phyloP scores from a whole-genome alignment of 352 stramenopile genomes.

The Pythium diclinum region DNA sequence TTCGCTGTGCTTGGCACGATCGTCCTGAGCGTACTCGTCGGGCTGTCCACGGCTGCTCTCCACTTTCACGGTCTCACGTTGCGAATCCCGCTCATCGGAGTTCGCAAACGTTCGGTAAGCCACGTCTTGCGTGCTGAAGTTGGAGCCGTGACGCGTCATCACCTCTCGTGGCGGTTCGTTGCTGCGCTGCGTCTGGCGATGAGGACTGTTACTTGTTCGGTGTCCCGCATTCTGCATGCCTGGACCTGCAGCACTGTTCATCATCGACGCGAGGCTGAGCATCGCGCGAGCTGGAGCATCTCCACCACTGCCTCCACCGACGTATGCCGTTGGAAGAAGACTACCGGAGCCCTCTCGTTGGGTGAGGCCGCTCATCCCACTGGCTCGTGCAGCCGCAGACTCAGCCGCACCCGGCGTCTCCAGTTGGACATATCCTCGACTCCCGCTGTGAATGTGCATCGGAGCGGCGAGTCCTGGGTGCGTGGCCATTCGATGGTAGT shows the following conservation, averaged over 20 bases:
- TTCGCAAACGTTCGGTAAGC: background rate
- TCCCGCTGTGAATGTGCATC: conserved; percentile 15
- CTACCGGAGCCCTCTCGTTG: conserved; percentile 11
- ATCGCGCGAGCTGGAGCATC: conserved; percentile 52
- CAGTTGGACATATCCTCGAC: conserved; percentile 20
- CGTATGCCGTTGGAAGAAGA: conserved; percentile 15
- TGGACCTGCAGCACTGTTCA: conserved; percentile 21
- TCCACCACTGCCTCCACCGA: conserved; percentile 19
- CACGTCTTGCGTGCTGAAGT: conserved; percentile 10
- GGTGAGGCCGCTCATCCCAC: conserved; percentile 6
- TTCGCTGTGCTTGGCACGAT: conserved; percentile 9
- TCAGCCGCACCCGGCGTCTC: conserved; percentile 11
- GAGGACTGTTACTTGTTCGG: conserved; percentile 19
- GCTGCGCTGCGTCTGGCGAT: conserved; percentile 5
- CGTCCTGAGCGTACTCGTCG: background rate
- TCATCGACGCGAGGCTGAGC: conserved; percentile 56
- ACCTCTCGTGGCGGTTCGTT: conserved; percentile 9
- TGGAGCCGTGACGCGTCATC: conserved; percentile 9
- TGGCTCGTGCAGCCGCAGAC: background rate
- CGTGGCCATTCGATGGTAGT: conserved; percentile 54
- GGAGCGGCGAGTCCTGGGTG: conserved; percentile 25
- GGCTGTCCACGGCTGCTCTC: background rate
- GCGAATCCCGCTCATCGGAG: background rate
- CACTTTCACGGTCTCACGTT: background rate
- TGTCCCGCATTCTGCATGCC: conserved; percentile 17